Base-by-base conservation (phyloP, 2,329 filamentous ascomycete genomes). In the Orbilia oligospora region DNA sequence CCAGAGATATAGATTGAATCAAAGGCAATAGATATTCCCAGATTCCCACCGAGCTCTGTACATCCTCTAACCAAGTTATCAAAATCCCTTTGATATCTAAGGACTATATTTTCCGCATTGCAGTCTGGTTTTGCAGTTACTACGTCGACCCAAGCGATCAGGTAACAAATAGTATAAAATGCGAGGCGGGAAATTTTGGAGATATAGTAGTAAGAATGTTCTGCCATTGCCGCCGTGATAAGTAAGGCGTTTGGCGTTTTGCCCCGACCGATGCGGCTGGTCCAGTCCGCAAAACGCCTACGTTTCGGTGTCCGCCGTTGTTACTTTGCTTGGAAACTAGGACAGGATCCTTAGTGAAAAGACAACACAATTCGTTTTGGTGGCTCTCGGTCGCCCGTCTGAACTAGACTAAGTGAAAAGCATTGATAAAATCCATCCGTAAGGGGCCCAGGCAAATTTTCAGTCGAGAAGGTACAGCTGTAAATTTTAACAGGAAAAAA, bases 31-130 rank as follows among this genome's bases (percentile, higher is more conserved):
- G 8, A 36, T 9, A 73, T 10, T 3, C 22, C 24, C 5, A 73
- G 20, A 14, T 73, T 67, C n/a, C 70, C 70, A 20, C 30, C 12
- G 2, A 66, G 61, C 20, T 73, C 70, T 14, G 16, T 51, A 30
- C 70, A 73, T 1, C 53, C 53, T 9, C 51, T 64, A 14, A 73
- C 65, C 14, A 41, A 24, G n/a, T 46, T 53, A 14, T 71, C 12
- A 38, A 55, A 41, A 6, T 65, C 68, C 16, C 22, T 18, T 27
- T 38, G 69, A 24, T 14, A 9, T 6, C 16, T 36, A 9, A 72
- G n/a, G 10, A 65, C 38, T 1, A 30, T 70, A 46, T 70, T n/a
- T 22, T 38, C n/a, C 8, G 38, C 41, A 33, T 70, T n/a, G 41
- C 67, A 70, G 27, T 67, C 33, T 14, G 64, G 48, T 16, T 38